Conservation (phyloP, 2,329 filamentous ascomycete species). For the Alternaria solani region DNA sequence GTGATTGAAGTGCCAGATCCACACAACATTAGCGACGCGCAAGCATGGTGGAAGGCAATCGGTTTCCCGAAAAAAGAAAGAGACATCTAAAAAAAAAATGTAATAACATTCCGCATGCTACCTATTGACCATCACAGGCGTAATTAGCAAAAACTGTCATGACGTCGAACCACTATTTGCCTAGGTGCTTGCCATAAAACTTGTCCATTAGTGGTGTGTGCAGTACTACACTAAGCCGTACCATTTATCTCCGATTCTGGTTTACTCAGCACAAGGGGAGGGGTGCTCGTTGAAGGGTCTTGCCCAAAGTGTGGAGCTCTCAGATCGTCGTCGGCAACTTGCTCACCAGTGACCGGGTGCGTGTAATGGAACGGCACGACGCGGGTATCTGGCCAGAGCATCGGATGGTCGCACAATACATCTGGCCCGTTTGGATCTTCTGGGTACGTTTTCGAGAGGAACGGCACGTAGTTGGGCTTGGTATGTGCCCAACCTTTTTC, state of each 20-base stretch:
- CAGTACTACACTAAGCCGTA: constrained; percentile 2
- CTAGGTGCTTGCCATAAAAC: not conserved
- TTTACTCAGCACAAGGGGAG: constrained; percentile 53
- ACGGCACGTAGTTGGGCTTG: constrained; percentile 62
- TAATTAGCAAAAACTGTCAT: not conserved
- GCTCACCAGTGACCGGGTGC: constrained; percentile 60
- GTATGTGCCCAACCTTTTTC: constrained; percentile 64
- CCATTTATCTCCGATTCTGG: constrained; percentile 28
- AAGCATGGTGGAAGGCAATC: not conserved
- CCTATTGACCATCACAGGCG: not conserved
- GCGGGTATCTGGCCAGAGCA: constrained; percentile 65
- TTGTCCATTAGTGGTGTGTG: not conserved
- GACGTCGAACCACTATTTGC: not conserved
- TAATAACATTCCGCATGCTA: not conserved
- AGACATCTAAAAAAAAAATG: not conserved
- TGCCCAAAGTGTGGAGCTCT: constrained; percentile 58
- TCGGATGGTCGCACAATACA: constrained; percentile 62
- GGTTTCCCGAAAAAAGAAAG: not conserved
- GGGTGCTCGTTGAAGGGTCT: constrained; percentile 52
- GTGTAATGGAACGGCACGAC: constrained; percentile 64
- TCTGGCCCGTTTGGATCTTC: constrained; percentile 62
- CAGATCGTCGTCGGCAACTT: constrained; percentile 57
- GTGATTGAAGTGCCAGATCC: not conserved
- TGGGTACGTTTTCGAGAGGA: constrained; percentile 58
- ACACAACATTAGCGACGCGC: not conserved